A percentile compares a stretch with the other conserved stretches of the same genome.
These are phyloP conservation scores for Geoglossum cookeanum DNA, from an alignment of 2,329 filamentous ascomycete species.

Conservation along the genomic window DNA sequence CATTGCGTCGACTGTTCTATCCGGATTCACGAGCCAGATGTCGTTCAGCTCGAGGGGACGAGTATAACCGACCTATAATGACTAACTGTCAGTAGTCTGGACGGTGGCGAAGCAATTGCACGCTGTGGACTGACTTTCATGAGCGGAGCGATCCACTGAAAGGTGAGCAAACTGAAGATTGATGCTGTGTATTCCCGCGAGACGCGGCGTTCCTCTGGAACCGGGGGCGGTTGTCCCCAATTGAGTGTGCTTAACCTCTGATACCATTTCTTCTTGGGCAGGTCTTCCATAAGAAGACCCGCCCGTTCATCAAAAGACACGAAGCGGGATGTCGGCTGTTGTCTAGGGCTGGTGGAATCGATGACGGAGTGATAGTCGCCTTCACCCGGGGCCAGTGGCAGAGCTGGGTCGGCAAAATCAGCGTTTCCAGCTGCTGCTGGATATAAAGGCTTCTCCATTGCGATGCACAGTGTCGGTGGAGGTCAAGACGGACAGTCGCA, in stretches of 20 bases:
- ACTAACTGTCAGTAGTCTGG: neutral
- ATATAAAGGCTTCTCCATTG: neutral
- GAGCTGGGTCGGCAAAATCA: neutral
- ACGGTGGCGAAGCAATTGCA: neutral
- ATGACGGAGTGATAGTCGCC: neutral
- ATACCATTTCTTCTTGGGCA: slow-evolving; percentile 1
- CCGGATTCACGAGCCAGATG: slow-evolving; percentile 74
- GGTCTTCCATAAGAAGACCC: neutral
- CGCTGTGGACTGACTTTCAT: slow-evolving; percentile 42
- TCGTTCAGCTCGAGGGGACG: slow-evolving; percentile 67
- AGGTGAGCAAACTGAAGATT: slow-evolving; percentile 58
- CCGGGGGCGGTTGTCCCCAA: slow-evolving; percentile 30
- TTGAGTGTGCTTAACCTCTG: slow-evolving; percentile 25
- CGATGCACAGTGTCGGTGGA: neutral
- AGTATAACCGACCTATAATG: slow-evolving; percentile 45
- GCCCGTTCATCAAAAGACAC: neutral
- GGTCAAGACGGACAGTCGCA: neutral
- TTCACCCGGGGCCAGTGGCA: neutral
- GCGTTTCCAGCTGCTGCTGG: neutral
- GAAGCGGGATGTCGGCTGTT: neutral
- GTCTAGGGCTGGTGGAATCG: neutral
- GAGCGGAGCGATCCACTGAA: slow-evolving; percentile 77
- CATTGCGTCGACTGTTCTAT: slow-evolving; percentile 54
- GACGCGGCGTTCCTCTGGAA: slow-evolving; percentile 31
- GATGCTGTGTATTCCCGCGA: slow-evolving; percentile 55